Base-by-base conservation (phyloP, 1,284 basidiomycete species). In the Phellinidium pouzarii region DNA sequence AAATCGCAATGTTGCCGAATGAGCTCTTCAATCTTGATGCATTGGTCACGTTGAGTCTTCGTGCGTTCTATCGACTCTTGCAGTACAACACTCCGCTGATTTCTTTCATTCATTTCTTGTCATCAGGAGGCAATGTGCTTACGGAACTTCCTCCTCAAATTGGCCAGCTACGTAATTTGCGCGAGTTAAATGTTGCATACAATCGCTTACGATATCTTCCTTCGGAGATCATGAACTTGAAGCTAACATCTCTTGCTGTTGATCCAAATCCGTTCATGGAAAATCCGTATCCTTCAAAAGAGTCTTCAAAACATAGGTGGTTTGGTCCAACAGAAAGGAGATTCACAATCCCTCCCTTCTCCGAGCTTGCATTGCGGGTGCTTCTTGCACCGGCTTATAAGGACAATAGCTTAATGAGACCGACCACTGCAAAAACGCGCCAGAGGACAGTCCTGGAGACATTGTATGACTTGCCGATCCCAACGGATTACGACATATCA, bases 111-210 rank as follows among this genome's bases (percentile, higher is more conserved):
- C 42, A 11, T 34, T 45, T 31, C 46, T 31, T 23, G 31, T 2
- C 9, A 54, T 6, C 53, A 84, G 82, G 79, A 1, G 68, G 69
- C n/a, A 88, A 89, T 60, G 59, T 61, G 3, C 66, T 89, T 4
- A 72, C 67, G 0, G 67, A 68, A 41, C 62, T 89, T n/a, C 85
- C 86, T 1, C 78, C 86, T 0, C 82, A 84, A 50, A 83, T 89
- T 41, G 69, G 64, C 11, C 68, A 68, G 7, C 69, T 89, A 6
- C 67, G 61, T 2, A 76, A 76, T 44, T 71, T 90, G 2, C 69
- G 71, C 36, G 76, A 79, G 41, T 71, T 89, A 9, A 84, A 86
- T 56, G 61, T 90, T 2, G 72, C 79, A 0, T 72, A 73, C 52
- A 89, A 90, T 64, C 66, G 67, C 29, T 66, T 90, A 1, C 61